Evolutionary conservation across 306 rosid species (phyloP).

Genomic region (Vicia villosa): DNA sequence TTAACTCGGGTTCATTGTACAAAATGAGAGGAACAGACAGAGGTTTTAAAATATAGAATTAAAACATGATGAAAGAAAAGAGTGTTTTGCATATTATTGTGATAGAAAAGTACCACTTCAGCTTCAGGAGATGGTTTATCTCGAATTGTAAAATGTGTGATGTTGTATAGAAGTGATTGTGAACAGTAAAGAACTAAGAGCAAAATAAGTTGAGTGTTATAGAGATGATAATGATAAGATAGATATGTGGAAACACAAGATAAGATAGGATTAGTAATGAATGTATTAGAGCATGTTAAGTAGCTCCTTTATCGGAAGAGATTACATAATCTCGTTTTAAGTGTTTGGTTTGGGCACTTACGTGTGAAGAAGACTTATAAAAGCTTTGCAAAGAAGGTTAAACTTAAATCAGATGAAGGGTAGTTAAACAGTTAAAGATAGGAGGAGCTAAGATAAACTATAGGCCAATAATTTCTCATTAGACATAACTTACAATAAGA

Average conservation of each 20-base stretch:
- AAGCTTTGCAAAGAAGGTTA: neutral
- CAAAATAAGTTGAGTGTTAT: constrained; percentile 1
- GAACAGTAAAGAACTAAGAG: neutral
- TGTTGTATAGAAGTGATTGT: neutral
- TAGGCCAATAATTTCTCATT: constrained; percentile 5
- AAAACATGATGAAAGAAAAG: constrained; percentile 1
- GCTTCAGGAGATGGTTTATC: neutral
- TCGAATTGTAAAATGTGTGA: neutral
- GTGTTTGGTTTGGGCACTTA: neutral
- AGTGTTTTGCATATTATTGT: neutral
- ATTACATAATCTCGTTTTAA: neutral
- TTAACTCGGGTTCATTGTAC: neutral
- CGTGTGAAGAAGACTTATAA: neutral
- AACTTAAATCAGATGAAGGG: neutral
- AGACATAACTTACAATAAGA: neutral
- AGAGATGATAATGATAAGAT: neutral
- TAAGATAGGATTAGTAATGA: neutral
- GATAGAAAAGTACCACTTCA: neutral
- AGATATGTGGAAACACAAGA: neutral
- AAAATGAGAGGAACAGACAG: neutral
- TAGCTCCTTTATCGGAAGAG: neutral
- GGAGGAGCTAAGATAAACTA: neutral
- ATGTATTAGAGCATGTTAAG: neutral
- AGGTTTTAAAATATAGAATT: neutral
- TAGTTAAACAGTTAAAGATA: neutral